Conservation (phyloP, 148 eudicot species). For the Cornus controversa region DNA sequence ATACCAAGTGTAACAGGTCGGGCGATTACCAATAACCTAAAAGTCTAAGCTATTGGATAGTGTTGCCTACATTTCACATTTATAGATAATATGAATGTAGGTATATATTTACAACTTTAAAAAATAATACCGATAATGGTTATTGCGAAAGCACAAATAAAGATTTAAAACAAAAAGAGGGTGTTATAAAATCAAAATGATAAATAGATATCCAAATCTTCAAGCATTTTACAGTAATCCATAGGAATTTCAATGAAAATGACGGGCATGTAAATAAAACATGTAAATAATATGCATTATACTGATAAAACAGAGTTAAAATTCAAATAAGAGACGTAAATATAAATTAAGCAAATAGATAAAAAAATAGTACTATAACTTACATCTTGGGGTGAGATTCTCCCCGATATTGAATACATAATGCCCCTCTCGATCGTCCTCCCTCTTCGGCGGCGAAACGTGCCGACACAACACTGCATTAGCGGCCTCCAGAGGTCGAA, state of each 20-base stretch:
- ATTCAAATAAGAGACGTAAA: neutral
- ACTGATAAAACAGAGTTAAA: neutral
- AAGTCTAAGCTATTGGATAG: too few species aligned
- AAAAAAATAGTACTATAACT: constrained; percentile 14
- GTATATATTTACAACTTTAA: neutral
- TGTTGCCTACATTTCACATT: neutral
- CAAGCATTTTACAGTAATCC: constrained; percentile 4
- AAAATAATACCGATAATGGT: neutral
- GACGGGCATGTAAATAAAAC: neutral
- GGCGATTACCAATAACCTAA: too few species aligned
- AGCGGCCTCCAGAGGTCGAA: neutral
- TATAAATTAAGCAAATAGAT: neutral
- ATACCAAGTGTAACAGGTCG: too few species aligned
- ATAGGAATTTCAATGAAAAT: neutral
- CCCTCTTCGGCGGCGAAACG: constrained; percentile 66
- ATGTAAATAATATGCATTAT: too few species aligned
- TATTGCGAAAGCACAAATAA: neutral
- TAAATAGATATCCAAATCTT: neutral
- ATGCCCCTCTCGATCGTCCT: constrained; percentile 87
- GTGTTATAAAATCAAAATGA: neutral
- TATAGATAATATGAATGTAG: neutral
- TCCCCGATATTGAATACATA: constrained; percentile 73
- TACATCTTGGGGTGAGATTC: constrained; percentile 87
- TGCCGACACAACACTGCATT: constrained; percentile 34
- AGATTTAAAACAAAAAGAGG: neutral